phyloP scores from a whole-genome alignment of 768 basidiomycete genomes.

The Serendipita sp. region DNA sequence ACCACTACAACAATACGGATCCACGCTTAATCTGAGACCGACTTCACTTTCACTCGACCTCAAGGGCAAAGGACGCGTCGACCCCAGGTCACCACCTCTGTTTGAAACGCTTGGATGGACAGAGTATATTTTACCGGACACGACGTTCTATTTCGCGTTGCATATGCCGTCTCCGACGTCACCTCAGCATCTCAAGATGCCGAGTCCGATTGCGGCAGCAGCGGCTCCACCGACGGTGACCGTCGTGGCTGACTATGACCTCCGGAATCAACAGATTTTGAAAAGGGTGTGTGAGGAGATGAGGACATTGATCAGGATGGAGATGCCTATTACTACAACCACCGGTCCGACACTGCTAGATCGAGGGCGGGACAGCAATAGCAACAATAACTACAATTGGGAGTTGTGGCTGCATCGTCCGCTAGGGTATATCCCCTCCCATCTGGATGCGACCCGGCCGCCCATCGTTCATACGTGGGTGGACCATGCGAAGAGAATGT shows the following conservation, averaged over 20 bases:
- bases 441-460: neutral
- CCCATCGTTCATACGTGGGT: slow-evolving; percentile 4
- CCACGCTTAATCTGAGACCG: neutral
- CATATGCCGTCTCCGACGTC: neutral
- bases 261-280: slow-evolving; percentile 37
- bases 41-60: neutral
- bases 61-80: neutral
- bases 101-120: slow-evolving; percentile 45
- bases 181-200: neutral
- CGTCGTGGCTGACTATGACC: slow-evolving; percentile 55
- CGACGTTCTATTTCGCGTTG: slow-evolving; percentile 44
- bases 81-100: neutral
- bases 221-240: neutral
- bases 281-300: slow-evolving; percentile 11
- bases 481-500: neutral
- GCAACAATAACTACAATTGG: neutral
- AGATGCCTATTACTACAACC: neutral
- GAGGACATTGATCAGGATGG: neutral
- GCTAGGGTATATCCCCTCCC: neutral
- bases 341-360: neutral
- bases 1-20: no score
- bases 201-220: slow-evolving; percentile 35
- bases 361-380: neutral
- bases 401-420: slow-evolving; percentile 5
- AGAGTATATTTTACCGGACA: slow-evolving; percentile 62